Conservation (phyloP, 106 monocot species). For the Dendrobium nobile region DNA sequence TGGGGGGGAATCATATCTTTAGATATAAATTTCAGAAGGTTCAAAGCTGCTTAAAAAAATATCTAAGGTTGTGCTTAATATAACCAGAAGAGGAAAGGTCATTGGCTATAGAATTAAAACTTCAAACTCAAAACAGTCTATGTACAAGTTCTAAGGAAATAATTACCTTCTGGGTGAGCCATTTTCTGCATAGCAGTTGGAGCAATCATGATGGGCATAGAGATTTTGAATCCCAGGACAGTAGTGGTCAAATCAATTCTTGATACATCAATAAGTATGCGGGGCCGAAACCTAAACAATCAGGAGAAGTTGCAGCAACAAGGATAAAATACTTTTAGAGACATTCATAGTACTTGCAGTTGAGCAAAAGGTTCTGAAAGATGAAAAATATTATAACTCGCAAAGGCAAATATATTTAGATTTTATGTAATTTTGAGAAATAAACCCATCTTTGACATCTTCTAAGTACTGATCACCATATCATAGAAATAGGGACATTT, state of each 20-base stretch:
- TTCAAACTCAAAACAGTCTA: neutral
- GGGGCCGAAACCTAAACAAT: conserved; percentile 54
- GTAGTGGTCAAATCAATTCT: conserved; percentile 64
- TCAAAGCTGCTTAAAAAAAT: neutral
- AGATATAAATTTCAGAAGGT: neutral
- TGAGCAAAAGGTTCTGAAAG: neutral
- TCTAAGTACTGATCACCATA: too few relatives aligned
- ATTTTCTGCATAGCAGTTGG: conserved; percentile 82
- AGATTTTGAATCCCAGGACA: conserved; percentile 74
- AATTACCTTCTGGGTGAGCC: conserved; percentile 80
- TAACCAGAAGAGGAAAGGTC: neutral
- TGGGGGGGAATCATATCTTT: neutral
- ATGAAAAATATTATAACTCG: neutral
- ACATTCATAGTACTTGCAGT: neutral
- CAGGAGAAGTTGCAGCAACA: neutral
- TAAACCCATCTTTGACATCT: neutral
- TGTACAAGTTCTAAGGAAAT: neutral
- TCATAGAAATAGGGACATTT: too few relatives aligned
- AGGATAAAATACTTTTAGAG: neutral
- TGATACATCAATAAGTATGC: conserved; percentile 74
- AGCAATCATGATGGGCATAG: conserved; percentile 93
- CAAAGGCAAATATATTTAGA: neutral
- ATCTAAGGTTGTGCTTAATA: neutral
- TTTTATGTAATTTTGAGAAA: neutral
- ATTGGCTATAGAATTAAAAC: neutral